Evolutionary conservation across 345 rosid genomes (phyloP), one percentile per base, ranked within the genome.

Genomic region (Eucalyptus brandiana): DNA sequence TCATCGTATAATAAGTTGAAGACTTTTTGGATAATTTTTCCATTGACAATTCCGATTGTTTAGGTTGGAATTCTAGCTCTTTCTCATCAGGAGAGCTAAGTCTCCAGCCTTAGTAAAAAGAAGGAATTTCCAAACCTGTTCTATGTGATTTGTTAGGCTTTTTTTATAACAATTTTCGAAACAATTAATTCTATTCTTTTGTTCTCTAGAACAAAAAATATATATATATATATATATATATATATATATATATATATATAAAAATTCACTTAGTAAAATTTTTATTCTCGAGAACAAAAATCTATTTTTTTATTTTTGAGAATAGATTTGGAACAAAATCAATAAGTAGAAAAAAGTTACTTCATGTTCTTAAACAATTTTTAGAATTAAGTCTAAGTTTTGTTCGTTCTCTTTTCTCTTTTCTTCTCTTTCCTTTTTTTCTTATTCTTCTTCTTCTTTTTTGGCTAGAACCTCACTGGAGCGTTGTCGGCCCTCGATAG

Each of bases 11-110:
- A 11, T 40, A 37, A 12, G 5, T 37, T 21, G 2, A 11, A 3
- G 3, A 76, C 26, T 15, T 21, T 11, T 40, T 21, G 16, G 9
- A 40, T 12, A 21, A 76, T 10, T 76, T 11, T 37, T 40, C 3
- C 1, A 0, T 10, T 2, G 1, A 4, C 2, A 19, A 7, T 72
- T 15, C 14, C 0, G 3, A 72, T 37, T 11, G 30, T 76, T 6
- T 76, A 21, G 47, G 83, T 40, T 76, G 83, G 47, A 21, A 40
- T 19, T 37, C 3, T 37, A 76, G 28, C 28, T 37, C 47, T 2
- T 37, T 37, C 28, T 19, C 81, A 5, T 37, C 5, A 13, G 5
- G 34, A 72, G 81, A 72, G 58, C 24, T 19, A 0, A 53, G 24
- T 53, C 56, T 53, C 56, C 0, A 19, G 1, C 58, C 58, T 53